Conservation (phyloP, 2,329 filamentous ascomycete genomes). For the Colletotrichum sp. region DNA sequence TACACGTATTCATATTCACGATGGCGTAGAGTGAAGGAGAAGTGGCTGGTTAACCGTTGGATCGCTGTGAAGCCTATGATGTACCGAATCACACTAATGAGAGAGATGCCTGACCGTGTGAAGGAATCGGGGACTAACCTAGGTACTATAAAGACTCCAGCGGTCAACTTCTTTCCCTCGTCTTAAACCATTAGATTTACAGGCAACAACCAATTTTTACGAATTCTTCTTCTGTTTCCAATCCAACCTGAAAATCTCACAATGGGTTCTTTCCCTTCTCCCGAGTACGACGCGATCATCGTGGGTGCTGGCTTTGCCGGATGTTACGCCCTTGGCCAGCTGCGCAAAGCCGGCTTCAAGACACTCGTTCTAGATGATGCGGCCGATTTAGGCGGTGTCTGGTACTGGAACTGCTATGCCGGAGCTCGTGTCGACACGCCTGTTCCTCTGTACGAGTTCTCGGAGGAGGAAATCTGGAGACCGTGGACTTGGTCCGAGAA, state of each 20-base stretch:
- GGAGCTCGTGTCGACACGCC: constrained; percentile 43
- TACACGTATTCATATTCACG: neutral
- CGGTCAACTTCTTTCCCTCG: neutral
- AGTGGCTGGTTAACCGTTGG: neutral
- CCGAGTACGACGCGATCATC: constrained; percentile 22
- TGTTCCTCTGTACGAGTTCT: constrained; percentile 38
- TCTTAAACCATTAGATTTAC: neutral
- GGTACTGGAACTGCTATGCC: constrained; percentile 48
- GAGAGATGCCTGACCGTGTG: neutral
- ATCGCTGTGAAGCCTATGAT: neutral
- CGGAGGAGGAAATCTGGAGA: constrained; percentile 40
- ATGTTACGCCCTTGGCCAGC: constrained; percentile 32
- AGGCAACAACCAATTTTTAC: neutral
- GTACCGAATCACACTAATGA: neutral
- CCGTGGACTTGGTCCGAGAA: constrained; percentile 47
- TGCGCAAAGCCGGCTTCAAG: constrained; percentile 37
- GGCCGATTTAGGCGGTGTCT: constrained; percentile 41
- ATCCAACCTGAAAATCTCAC: neutral
- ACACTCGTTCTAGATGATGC: constrained; percentile 14
- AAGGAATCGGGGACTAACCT: neutral
- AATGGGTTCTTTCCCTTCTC: neutral
- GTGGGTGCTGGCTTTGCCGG: constrained; percentile 27
- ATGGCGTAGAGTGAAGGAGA: neutral
- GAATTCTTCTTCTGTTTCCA: neutral
- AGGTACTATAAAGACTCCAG: neutral